A percentile compares a stretch with the other conserved stretches of the same genome.
These are phyloP conservation scores for Hanseniaspora mollemarum DNA, from an alignment of 805 yeast genomes.

Conservation along the genomic window DNA sequence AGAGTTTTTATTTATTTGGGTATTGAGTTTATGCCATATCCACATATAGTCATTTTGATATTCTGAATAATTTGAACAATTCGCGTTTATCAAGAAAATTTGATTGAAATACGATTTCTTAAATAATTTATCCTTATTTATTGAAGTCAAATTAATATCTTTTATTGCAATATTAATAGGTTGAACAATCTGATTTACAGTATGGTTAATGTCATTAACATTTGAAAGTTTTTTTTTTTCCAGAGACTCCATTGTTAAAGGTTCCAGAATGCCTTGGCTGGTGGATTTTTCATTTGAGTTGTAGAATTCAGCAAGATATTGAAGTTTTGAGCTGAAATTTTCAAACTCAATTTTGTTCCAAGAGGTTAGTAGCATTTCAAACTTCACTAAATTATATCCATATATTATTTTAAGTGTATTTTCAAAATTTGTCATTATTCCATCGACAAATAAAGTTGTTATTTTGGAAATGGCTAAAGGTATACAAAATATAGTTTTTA, in stretches of 20 bases:
- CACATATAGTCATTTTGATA: constrained; percentile 1
- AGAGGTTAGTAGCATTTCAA: constrained; percentile 1
- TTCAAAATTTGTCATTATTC: neutral
- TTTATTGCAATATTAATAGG: constrained; percentile 3
- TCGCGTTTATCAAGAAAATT: neutral
- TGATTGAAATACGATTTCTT: neutral
- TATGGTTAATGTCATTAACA: neutral
- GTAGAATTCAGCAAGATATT: neutral
- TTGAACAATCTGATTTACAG: constrained; percentile 2
- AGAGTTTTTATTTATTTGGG: neutral
- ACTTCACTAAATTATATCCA: neutral
- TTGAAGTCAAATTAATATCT: neutral
- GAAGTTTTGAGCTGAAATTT: neutral
- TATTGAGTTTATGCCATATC: neutral
- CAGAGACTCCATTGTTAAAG: constrained; percentile 1
- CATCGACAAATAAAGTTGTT: neutral
- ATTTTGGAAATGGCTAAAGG: neutral
- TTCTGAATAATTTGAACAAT: neutral
- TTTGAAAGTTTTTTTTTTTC: neutral
- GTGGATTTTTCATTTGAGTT: neutral
- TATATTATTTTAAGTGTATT: neutral
- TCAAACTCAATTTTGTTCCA: constrained; percentile 10
- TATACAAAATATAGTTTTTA: neutral
- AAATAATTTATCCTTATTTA: neutral
- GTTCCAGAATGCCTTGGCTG: neutral